phyloP scores from a whole-genome alignment of 2,329 filamentous ascomycete species.

The Dactylellina cionopaga region DNA sequence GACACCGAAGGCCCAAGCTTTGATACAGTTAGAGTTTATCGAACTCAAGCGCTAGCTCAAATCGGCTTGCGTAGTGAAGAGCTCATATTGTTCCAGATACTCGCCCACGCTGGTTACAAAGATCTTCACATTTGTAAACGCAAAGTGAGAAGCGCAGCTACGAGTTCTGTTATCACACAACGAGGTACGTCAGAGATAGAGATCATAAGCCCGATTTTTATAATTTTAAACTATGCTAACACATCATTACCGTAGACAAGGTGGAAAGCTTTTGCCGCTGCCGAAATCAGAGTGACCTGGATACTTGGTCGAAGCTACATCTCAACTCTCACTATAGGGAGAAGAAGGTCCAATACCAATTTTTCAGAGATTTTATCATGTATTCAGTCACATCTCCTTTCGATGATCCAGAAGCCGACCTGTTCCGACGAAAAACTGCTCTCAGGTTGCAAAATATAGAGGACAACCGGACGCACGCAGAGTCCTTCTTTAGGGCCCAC shows the following conservation, averaged over 20 bases:
- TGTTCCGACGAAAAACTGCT: background rate
- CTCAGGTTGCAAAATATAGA: background rate
- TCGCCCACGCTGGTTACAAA: background rate
- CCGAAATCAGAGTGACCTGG: conserved; percentile 9
- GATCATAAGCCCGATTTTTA: background rate
- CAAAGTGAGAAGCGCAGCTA: background rate
- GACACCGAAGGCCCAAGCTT: background rate
- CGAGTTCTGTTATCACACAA: background rate
- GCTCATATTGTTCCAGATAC: background rate
- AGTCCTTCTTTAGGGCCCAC: conserved; percentile 6
- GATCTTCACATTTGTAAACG: background rate
- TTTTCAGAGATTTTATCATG: background rate
- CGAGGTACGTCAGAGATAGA: background rate
- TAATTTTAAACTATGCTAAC: no score
- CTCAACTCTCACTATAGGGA: background rate
- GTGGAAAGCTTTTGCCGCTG: background rate
- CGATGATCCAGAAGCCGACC: background rate
- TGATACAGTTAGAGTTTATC: conserved; percentile 2
- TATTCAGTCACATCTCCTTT: background rate
- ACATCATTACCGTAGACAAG: background rate
- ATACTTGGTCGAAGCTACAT: background rate
- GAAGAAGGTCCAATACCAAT: background rate
- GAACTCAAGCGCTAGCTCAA: background rate
- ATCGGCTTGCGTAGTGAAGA: background rate
- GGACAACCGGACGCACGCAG: background rate